A percentile compares a stretch with the other conserved stretches of the same genome.
Evolutionary conservation across 2,329 filamentous ascomycete species (phyloP).

Genomic region (Penicillium crustosum): DNA sequence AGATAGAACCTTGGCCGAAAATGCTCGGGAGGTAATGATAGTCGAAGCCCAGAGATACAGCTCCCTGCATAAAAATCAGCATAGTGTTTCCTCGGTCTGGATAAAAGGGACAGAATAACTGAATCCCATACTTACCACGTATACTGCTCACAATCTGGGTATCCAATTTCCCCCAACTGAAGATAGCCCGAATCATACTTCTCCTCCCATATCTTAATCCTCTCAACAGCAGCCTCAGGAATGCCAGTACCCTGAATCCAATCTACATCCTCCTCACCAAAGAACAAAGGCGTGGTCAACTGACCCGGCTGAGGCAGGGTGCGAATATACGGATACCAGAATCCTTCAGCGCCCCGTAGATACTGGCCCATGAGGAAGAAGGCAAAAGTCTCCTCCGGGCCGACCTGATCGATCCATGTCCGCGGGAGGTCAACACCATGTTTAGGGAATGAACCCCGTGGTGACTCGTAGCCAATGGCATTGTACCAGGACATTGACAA

Average conservation of each 20-base stretch:
- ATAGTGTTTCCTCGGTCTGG: not conserved
- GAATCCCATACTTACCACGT: slow-evolving; percentile 36
- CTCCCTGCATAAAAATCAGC: slow-evolving; percentile 34
- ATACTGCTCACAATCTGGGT: slow-evolving; percentile 34
- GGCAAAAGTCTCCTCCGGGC: slow-evolving; percentile 62
- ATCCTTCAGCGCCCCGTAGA: slow-evolving; percentile 57
- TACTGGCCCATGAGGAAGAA: slow-evolving; percentile 71
- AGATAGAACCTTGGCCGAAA: slow-evolving; percentile 45
- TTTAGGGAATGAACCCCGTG: slow-evolving; percentile 25
- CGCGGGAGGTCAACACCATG: slow-evolving; percentile 48
- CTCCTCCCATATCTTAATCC: slow-evolving; percentile 36
- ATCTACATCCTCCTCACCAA: slow-evolving; percentile 60
- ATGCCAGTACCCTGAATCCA: slow-evolving; percentile 45
- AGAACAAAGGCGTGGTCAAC: slow-evolving; percentile 63
- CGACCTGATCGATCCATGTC: slow-evolving; percentile 51
- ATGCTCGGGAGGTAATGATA: slow-evolving; percentile 47
- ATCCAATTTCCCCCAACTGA: slow-evolving; percentile 32
- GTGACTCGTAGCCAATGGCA: slow-evolving; percentile 28
- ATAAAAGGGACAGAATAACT: not conserved
- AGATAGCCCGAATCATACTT: slow-evolving; percentile 39
- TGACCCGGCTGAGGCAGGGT: slow-evolving; percentile 64
- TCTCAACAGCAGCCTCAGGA: slow-evolving; percentile 34
- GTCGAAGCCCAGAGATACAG: slow-evolving; percentile 49
- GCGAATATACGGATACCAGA: slow-evolving; percentile 68
- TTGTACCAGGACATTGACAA: slow-evolving; percentile 42